A percentile compares a stretch with the other conserved stretches of the same genome.
Evolutionary conservation across 164 flowering plant genomes (phyloP).

Genomic region (Annona cherimola): DNA sequence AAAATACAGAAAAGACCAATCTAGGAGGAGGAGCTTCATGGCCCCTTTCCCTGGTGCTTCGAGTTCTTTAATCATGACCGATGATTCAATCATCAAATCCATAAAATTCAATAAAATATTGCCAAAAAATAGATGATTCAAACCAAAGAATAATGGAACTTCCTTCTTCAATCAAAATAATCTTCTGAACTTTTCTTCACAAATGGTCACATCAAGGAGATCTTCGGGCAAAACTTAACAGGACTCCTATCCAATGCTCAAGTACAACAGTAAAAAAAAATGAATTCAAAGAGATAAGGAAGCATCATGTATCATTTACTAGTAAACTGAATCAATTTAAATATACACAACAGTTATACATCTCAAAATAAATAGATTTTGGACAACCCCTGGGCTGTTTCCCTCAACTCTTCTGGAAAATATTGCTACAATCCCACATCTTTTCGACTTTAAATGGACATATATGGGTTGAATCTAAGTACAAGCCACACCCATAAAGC

Average conservation of each 20-base stretch:
- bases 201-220: background rate
- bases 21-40: no score
- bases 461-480: slow-evolving; percentile 28
- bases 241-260: background rate
- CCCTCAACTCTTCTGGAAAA: slow-evolving; percentile 7
- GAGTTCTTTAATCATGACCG: no score
- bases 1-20: background rate
- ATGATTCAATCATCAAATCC: no score
- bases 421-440: background rate
- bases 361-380: slow-evolving; percentile 22
- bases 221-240: background rate
- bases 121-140: no score
- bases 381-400: slow-evolving; percentile 15
- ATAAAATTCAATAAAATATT: no score
- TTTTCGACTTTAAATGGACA: background rate
- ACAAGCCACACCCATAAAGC: slow-evolving; percentile 31
- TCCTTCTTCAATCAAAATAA: no score
- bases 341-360: slow-evolving; percentile 33
- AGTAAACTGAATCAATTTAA: slow-evolving; percentile 22
- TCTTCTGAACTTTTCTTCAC: background rate
- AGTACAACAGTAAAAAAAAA: background rate
- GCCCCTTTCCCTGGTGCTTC: no score
- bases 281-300: background rate
- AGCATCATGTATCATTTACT: slow-evolving; percentile 6
- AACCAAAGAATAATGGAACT: no score